Evolutionary conservation across 345 rosid genomes (phyloP).

Genomic region (Pistacia atlantica): DNA sequence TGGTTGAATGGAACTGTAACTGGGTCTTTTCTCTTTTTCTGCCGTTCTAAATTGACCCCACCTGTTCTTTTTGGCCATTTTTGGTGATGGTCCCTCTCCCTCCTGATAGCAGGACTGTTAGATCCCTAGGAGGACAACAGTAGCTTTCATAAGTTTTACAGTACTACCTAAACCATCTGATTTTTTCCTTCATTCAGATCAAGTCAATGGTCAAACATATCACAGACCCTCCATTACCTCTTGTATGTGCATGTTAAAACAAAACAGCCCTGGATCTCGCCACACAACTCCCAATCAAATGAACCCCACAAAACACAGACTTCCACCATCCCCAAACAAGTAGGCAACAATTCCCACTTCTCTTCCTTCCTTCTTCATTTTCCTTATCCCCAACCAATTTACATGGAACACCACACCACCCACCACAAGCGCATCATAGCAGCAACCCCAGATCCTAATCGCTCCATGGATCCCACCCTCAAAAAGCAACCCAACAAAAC

Average conservation of each 20-base stretch:
- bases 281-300: conserved; percentile 28
- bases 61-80: conserved; percentile 3
- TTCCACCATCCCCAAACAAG: not conserved
- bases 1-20: no score
- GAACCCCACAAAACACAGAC: conserved; percentile 9
- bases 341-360: not conserved
- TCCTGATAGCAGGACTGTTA: not conserved
- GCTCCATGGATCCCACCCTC: conserved; percentile 41
- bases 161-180: conserved; percentile 7
- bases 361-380: not conserved
- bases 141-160: not conserved
- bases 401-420: conserved; percentile 40
- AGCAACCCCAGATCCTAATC: conserved; percentile 29
- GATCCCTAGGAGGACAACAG: not conserved
- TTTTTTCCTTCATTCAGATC: conserved; percentile 14
- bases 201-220: conserved; percentile 53
- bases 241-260: conserved; percentile 33
- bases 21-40: not conserved
- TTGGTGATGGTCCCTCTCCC: no score
- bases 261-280: conserved; percentile 30
- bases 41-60: no score
- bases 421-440: conserved; percentile 42
- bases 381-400: conserved; percentile 12
- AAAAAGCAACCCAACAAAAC: conserved; percentile 20
- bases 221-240: conserved; percentile 18